phyloP scores from a whole-genome alignment of 1,284 basidiomycete genomes.

The Caloboletus firmus region DNA sequence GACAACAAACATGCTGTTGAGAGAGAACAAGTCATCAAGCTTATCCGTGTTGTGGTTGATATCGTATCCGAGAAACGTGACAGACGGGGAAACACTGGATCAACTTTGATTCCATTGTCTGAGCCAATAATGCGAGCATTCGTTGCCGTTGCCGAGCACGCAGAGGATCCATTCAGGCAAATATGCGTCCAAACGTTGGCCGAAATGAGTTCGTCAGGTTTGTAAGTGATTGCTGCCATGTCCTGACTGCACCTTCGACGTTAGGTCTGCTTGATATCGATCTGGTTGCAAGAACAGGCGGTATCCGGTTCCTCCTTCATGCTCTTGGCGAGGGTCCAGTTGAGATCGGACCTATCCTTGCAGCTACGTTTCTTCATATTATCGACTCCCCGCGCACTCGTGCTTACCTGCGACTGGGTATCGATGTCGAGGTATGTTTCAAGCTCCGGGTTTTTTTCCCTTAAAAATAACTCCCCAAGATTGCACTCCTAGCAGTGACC shows the following conservation, averaged over 20 bases:
- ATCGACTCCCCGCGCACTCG: slow-evolving; percentile 86
- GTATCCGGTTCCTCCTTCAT: slow-evolving; percentile 85
- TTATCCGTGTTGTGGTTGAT: slow-evolving; percentile 83
- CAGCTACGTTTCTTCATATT: slow-evolving; percentile 80
- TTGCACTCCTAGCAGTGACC: slow-evolving; percentile 83
- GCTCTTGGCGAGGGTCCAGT: slow-evolving; percentile 85
- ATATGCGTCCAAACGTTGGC: slow-evolving; percentile 89
- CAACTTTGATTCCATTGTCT: slow-evolving; percentile 58
- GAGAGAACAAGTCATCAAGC: slow-evolving; percentile 92
- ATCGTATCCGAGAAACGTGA: slow-evolving; percentile 59
- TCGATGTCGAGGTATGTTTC: slow-evolving; percentile 81
- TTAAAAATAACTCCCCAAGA: slow-evolving; percentile 44
- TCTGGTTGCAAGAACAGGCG: slow-evolving; percentile 79
- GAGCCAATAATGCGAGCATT: slow-evolving; percentile 84
- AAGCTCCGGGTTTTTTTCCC: slow-evolving; percentile 12
- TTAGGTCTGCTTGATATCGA: slow-evolving; percentile 83
- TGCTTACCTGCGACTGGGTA: slow-evolving; percentile 76
- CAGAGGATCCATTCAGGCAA: slow-evolving; percentile 85
- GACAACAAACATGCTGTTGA: slow-evolving; percentile 85
- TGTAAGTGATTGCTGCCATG: slow-evolving; percentile 7
- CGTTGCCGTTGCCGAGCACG: slow-evolving; percentile 90
- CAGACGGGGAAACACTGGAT: slow-evolving; percentile 43
- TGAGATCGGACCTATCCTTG: slow-evolving; percentile 85
- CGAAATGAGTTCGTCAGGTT: slow-evolving; percentile 72
- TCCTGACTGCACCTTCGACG: slow-evolving; percentile 16